Percentiles rank a stretch among this genome's conserved stretches.
These are phyloP conservation scores for Phalaenopsis hybrid DNA, from an alignment of 116 monocot genomes.

Conservation along the genomic window DNA sequence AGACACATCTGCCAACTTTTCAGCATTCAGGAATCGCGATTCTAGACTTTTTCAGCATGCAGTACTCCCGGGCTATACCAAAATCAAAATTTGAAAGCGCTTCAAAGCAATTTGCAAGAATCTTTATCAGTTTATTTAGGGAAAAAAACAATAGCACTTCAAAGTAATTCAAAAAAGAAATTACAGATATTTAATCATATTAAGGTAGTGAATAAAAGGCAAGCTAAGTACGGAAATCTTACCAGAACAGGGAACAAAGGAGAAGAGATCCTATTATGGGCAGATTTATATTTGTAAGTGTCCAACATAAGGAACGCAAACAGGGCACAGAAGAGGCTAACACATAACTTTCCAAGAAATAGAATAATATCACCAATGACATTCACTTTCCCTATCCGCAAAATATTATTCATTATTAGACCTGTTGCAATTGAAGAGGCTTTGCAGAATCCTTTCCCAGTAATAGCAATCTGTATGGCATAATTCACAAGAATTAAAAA, in stretches of 20 bases:
- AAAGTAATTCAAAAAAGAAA: background rate
- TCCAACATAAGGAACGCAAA: slow-evolving; percentile 98
- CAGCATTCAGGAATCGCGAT: background rate
- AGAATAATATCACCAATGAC: slow-evolving; percentile 98
- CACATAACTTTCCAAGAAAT: slow-evolving; percentile 89
- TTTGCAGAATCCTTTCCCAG: slow-evolving; percentile 92
- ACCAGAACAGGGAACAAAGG: slow-evolving; percentile 96
- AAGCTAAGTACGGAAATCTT: slow-evolving; percentile 13
- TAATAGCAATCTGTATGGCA: slow-evolving; percentile 81
- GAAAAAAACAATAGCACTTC: background rate
- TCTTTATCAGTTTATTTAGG: background rate
- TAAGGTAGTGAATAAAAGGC: background rate
- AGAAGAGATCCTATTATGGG: slow-evolving; percentile 94
- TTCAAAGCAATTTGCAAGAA: background rate
- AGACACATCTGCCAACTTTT: no score
- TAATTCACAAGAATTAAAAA: background rate
- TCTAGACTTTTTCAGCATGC: background rate
- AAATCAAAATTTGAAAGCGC: background rate
- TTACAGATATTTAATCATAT: background rate
- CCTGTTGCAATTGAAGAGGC: slow-evolving; percentile 85
- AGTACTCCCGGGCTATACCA: background rate
- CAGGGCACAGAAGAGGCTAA: slow-evolving; percentile 81
- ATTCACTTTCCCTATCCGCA: slow-evolving; percentile 97
- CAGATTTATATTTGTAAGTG: slow-evolving; percentile 87
- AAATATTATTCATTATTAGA: slow-evolving; percentile 93